Conservation (phyloP, 116 monocot species). For the Phalaenopsis hybrid region DNA sequence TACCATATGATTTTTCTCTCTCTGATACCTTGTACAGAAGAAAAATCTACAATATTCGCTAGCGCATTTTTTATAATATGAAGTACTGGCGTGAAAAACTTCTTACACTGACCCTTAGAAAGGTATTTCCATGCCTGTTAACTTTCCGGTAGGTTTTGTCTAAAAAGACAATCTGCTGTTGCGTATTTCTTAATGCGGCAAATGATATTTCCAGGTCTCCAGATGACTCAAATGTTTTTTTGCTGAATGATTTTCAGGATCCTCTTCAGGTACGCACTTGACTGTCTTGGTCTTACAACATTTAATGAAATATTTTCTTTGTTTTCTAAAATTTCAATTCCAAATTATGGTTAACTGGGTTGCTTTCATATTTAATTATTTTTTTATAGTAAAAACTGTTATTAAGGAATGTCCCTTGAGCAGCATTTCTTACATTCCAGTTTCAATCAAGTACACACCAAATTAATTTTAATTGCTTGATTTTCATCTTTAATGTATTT, state of each 20-base stretch:
- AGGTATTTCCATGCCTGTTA: background rate
- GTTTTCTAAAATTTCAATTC: background rate
- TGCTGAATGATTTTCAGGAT: constrained; percentile 90
- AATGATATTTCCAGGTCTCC: constrained; percentile 54
- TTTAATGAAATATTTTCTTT: background rate
- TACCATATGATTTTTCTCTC: background rate
- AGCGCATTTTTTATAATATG: too few relatives aligned
- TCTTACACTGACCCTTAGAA: background rate
- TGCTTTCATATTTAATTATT: background rate
- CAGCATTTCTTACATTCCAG: background rate
- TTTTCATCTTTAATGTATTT: background rate
- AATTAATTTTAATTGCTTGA: background rate
- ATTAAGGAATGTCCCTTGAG: background rate
- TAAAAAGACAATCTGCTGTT: background rate
- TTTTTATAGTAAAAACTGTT: background rate
- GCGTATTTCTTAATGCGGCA: background rate
- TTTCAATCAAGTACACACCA: background rate
- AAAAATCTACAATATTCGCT: background rate
- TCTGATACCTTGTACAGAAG: background rate
- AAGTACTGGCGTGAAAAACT: too few relatives aligned
- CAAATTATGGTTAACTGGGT: background rate
- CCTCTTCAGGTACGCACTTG: constrained; percentile 72
- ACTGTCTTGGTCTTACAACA: background rate
- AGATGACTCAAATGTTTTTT: constrained; percentile 96
- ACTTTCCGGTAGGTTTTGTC: background rate